phyloP scores from a whole-genome alignment of 2,329 filamentous ascomycete genomes.

The Pseudogymnoascus verrucosus region DNA sequence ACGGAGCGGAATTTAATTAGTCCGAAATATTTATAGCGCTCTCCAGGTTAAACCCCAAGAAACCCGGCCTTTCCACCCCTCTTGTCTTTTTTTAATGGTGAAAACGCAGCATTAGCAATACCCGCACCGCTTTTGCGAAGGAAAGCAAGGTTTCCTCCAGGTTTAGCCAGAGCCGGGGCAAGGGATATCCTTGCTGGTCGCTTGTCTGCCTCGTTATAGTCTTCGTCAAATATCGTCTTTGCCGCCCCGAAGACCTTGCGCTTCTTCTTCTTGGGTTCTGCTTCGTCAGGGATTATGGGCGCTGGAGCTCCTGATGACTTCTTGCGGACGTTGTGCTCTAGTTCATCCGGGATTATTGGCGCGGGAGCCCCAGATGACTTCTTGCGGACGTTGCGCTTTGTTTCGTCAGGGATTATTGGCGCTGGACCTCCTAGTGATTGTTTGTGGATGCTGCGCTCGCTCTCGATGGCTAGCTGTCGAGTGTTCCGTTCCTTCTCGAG shows the following conservation, averaged over 20 bases:
- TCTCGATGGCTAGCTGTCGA: not conserved
- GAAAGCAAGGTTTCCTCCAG: conserved; percentile 14
- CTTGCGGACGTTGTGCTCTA: conserved; percentile 32
- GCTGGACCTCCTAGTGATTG: not conserved
- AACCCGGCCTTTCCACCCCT: conserved; percentile 57
- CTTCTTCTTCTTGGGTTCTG: conserved; percentile 53
- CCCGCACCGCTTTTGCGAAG: conserved; percentile 18
- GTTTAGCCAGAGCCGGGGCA: conserved; percentile 23
- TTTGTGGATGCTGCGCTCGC: not conserved
- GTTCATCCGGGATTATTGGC: conserved; percentile 34
- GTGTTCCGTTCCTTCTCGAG: not conserved
- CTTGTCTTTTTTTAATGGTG: conserved; percentile 63
- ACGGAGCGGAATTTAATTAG: not conserved
- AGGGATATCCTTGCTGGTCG: conserved; percentile 30
- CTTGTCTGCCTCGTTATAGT: conserved; percentile 45
- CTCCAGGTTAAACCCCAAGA: conserved; percentile 19
- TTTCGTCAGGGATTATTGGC: not conserved
- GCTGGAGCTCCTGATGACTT: not conserved
- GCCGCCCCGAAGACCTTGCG: conserved; percentile 59
- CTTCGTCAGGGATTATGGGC: conserved; percentile 21
- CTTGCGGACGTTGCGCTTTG: not conserved
- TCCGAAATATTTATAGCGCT: not conserved
- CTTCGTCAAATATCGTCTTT: conserved; percentile 64
- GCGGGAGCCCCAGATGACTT: not conserved
- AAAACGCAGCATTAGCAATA: conserved; percentile 46